Base-by-base conservation (phyloP, 2,329 filamentous ascomycete genomes). In the Claviceps lovelessii region DNA sequence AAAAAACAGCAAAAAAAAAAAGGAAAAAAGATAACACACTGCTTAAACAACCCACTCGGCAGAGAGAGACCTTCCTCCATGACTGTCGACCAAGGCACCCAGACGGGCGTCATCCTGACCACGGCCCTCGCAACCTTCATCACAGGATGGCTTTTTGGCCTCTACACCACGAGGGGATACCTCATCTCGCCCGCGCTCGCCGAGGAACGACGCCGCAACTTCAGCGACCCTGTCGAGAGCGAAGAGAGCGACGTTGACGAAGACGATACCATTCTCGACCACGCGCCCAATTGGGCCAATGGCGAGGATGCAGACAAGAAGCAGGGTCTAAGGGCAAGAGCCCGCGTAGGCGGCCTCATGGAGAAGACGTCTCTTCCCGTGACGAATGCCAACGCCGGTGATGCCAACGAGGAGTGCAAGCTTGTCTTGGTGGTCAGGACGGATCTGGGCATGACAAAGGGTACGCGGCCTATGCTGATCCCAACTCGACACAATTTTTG, bases 401-500 rank as follows among this genome's bases (percentile, higher is more conserved):
- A 69, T 29, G 65, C 61, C 44, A 76, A 73, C 29, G 90, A 96
- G 70, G 90, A 96, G 69, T 95, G 91, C 75, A 97, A 97, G 73
- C 76, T 97, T 56, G 88, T 96, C 15, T 75, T 98, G 39, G 88
- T 95, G 4, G 91, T 97, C 54, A 76, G 93, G 66, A 95, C 89
- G 19, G 93, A 98, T 72, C 71, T 98, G 63, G 91, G 91, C 63
- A 98, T 98, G 93, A 93, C 87, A 10, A 97, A 95, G 73, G 91
- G 91, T 93, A 74, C 46, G 15, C 5, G 7, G 39, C 39, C 39
- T 17, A 41, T 1, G 15, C 39, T 8, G 8, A 5, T n/a, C n/a
- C 15, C 19, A 44, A 10, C 9, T 19, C n/a, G 23, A 19, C 28
- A 31, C 35, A 3, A 68, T 13, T 5, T 4, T 29, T 28, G 2